Evolutionary conservation across 352 stramenopile genomes (phyloP).

Genomic region (Elongisporangium senticosum): DNA sequence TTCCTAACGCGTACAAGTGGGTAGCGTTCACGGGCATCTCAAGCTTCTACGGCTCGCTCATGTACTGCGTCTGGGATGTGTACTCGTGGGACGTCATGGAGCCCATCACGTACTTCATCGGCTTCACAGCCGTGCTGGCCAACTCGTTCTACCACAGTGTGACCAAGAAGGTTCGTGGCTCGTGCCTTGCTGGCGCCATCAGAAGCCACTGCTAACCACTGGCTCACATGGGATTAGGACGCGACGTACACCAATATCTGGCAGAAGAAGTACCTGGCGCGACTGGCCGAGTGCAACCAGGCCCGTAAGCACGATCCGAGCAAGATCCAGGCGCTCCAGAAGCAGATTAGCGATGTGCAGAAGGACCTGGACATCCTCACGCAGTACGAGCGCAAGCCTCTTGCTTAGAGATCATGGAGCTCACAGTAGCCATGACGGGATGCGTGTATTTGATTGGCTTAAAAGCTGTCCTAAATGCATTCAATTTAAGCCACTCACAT

Average conservation of each 20-base stretch:
- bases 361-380: slow-evolving; percentile 55
- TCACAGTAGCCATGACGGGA: not conserved
- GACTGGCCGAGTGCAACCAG: slow-evolving; percentile 34
- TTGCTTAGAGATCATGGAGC: not conserved
- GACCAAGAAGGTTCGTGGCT: slow-evolving; percentile 56
- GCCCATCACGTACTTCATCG: slow-evolving; percentile 88
- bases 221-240: slow-evolving; percentile 24
- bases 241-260: slow-evolving; percentile 82
- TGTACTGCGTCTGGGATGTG: slow-evolving; percentile 83
- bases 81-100: slow-evolving; percentile 90
- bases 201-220: not conserved
- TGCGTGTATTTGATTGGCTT: not conserved
- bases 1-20: slow-evolving; percentile 77
- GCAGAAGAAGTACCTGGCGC: slow-evolving; percentile 57
- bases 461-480: not conserved
- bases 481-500: not conserved
- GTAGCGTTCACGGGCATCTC: slow-evolving; percentile 52
- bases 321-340: slow-evolving; percentile 37
- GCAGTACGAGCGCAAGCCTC: slow-evolving; percentile 28
- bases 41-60: slow-evolving; percentile 61
- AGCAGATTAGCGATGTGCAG: slow-evolving; percentile 45
- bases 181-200: not conserved
- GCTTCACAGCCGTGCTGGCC: slow-evolving; percentile 76
- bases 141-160: slow-evolving; percentile 80
- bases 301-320: slow-evolving; percentile 46